Evolutionary conservation across 805 yeast species (phyloP).

Genomic region (Tetrapisispora iriomotensis): DNA sequence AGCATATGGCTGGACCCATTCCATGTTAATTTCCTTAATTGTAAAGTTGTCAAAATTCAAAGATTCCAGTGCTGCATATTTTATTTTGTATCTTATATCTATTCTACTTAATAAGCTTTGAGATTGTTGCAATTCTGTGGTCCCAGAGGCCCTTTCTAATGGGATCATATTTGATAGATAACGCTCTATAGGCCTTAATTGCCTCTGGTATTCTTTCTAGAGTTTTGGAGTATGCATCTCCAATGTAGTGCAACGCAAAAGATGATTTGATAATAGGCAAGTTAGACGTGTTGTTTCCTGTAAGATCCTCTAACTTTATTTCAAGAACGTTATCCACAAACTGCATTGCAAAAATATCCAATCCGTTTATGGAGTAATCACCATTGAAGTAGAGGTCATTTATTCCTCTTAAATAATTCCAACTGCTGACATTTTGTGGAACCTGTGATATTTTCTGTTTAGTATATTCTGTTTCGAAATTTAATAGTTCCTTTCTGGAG

Average conservation of each 20-base stretch:
- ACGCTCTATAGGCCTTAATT: constrained; percentile 37
- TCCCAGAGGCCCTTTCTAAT: constrained; percentile 56
- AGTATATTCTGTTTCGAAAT: constrained; percentile 46
- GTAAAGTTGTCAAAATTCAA: too few relatives aligned
- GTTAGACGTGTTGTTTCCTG: neutral
- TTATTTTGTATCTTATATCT: too few relatives aligned
- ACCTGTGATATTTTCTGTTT: constrained; percentile 41
- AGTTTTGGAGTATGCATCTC: constrained; percentile 35
- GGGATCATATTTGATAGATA: constrained; percentile 49
- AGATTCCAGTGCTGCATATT: too few relatives aligned
- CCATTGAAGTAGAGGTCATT: constrained; percentile 24
- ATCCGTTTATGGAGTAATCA: constrained; percentile 25
- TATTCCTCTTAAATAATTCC: constrained; percentile 74
- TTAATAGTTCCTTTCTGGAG: constrained; percentile 4
- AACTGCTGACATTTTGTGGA: constrained; percentile 75
- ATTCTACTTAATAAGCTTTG: too few relatives aligned
- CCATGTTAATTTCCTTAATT: too few relatives aligned
- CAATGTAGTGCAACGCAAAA: constrained; percentile 56
- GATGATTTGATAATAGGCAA: constrained; percentile 36
- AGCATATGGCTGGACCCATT: neutral
- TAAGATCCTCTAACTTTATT: constrained; percentile 7
- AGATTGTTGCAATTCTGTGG: constrained; percentile 21
- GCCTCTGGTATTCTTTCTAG: constrained; percentile 31
- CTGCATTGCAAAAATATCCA: constrained; percentile 37
- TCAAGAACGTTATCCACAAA: constrained; percentile 31